These are phyloP conservation scores for Colletotrichum sp. DNA, from an alignment of 2,329 filamentous ascomycete species.

Conservation along the genomic window DNA sequence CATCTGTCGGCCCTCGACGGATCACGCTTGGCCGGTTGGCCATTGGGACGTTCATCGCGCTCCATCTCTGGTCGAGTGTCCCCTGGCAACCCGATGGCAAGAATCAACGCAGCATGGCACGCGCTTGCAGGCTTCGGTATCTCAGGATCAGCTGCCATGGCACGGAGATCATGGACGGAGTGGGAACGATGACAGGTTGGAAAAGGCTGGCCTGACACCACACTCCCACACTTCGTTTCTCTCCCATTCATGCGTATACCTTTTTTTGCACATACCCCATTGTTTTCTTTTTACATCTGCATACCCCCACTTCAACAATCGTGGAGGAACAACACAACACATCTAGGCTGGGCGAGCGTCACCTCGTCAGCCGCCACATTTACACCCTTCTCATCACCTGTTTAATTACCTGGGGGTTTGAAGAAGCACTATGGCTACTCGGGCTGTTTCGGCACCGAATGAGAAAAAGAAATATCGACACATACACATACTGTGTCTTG, in stretches of 20 bases:
- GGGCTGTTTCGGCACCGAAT: background rate
- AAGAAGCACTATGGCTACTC: background rate
- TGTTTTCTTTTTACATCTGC: slow-evolving; percentile 5
- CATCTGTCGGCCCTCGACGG: slow-evolving; percentile 4
- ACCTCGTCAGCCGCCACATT: slow-evolving; percentile 10
- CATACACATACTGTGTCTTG: background rate
- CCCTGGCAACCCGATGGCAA: background rate
- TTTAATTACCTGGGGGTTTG: slow-evolving; percentile 8
- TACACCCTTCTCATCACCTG: slow-evolving; percentile 3
- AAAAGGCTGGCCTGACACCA: slow-evolving; percentile 21
- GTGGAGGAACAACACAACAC: slow-evolving; percentile 10
- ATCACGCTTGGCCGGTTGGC: background rate
- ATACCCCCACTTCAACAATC: slow-evolving; percentile 20
- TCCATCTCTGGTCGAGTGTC: background rate
- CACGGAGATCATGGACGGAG: background rate
- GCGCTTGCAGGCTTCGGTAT: background rate
- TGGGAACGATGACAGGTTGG: slow-evolving; percentile 4
- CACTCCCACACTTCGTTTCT: slow-evolving; percentile 9
- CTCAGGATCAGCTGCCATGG: background rate
- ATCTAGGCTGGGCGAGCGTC: slow-evolving; percentile 8
- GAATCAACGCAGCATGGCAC: background rate
- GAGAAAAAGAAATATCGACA: background rate
- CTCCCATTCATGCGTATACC: slow-evolving; percentile 19
- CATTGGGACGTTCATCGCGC: background rate
- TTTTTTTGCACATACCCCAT: slow-evolving; percentile 19